Evolutionary conservation across 345 rosid genomes (phyloP).

Genomic region (Salix dunnii): DNA sequence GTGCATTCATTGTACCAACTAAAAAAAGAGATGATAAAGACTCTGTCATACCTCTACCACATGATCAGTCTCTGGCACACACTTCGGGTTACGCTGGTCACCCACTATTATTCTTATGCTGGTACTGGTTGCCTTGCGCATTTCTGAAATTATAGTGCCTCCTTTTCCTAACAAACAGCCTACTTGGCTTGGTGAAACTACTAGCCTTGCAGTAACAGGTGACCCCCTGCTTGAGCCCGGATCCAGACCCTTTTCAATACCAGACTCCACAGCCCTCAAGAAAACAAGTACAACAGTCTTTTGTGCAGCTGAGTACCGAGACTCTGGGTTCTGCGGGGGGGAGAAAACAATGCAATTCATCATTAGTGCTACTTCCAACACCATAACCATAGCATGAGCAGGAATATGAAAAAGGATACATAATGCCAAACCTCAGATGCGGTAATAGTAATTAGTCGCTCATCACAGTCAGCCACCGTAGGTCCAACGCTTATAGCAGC

Average conservation of each 20-base stretch:
- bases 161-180: slow-evolving; percentile 71
- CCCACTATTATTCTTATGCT: slow-evolving; percentile 54
- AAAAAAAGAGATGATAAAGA: too few species aligned
- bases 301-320: slow-evolving; percentile 63
- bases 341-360: background rate
- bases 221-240: slow-evolving; percentile 17
- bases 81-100: slow-evolving; percentile 50
- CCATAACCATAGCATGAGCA: too few species aligned
- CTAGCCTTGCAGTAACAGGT: slow-evolving; percentile 68
- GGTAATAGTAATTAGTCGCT: slow-evolving; percentile 61
- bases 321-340: slow-evolving; percentile 56
- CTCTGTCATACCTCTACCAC: slow-evolving; percentile 54
- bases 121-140: slow-evolving; percentile 71
- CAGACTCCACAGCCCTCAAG: slow-evolving; percentile 61
- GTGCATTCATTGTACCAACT: too few species aligned
- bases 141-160: slow-evolving; percentile 60
- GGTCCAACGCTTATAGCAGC: slow-evolving; percentile 64
- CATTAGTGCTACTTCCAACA: too few species aligned
- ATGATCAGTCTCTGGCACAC: slow-evolving; percentile 54
- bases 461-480: slow-evolving; percentile 56
- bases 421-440: slow-evolving; percentile 62
- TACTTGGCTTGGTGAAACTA: slow-evolving; percentile 55
- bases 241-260: slow-evolving; percentile 43
- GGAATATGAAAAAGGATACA: background rate
- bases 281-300: slow-evolving; percentile 70